Evolutionary conservation across 1,139 yeast genomes (phyloP).

Genomic region (Pichiaceae sp.): DNA sequence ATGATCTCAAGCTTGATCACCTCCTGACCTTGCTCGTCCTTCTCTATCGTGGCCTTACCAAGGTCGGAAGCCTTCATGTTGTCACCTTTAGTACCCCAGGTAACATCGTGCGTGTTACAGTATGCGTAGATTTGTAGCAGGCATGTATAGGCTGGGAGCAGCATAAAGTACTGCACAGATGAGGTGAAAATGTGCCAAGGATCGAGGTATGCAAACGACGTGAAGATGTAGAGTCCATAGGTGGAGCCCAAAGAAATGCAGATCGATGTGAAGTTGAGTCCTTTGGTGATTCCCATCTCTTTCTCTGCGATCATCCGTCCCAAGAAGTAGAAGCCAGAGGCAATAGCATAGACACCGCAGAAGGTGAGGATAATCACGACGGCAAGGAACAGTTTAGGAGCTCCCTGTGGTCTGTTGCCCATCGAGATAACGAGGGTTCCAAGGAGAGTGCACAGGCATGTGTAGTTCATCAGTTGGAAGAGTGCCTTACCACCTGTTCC

Average conservation of each 20-base stretch:
- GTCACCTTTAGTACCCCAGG: constrained; percentile 98
- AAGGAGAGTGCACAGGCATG: constrained; percentile 70
- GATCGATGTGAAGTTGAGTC: constrained; percentile 54
- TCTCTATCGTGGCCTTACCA: constrained; percentile 58
- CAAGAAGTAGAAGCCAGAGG: constrained; percentile 79
- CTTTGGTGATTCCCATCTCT: constrained; percentile 29
- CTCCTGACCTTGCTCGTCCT: constrained; percentile 51
- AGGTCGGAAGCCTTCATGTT: constrained; percentile 60
- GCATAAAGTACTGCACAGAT: constrained; percentile 72
- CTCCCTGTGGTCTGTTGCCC: constrained; percentile 95
- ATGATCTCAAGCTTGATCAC: constrained; percentile 82
- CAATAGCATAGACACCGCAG: constrained; percentile 75
- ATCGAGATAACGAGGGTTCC: constrained; percentile 84
- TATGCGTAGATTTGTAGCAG: constrained; percentile 89
- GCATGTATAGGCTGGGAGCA: constrained; percentile 88
- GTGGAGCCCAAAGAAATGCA: constrained; percentile 85
- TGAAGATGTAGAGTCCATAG: constrained; percentile 75
- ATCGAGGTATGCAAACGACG: constrained; percentile 76
- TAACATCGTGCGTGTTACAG: constrained; percentile 92
- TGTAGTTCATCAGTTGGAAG: constrained; percentile 76
- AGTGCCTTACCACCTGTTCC: constrained; percentile 69
- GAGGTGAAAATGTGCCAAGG: constrained; percentile 94
- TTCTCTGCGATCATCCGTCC: constrained; percentile 39
- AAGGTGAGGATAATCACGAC: constrained; percentile 66
- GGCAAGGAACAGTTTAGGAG: constrained; percentile 62